phyloP scores from a whole-genome alignment of 2,329 filamentous ascomycete genomes.

The Alternaria sp. region DNA sequence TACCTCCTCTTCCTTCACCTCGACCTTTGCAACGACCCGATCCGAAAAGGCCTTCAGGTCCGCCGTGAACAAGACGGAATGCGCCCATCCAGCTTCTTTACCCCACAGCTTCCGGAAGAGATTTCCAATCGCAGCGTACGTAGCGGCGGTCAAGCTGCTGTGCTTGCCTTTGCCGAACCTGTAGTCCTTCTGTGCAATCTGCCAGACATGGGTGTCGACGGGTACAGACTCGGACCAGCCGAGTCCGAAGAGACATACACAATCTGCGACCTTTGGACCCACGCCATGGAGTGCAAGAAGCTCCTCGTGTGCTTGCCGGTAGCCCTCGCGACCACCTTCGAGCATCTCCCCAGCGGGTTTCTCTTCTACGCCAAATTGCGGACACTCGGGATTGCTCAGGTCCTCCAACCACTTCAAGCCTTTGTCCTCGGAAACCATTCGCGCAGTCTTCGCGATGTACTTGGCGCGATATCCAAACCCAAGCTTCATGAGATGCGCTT shows the following conservation, averaged over 20 bases:
- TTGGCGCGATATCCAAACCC: conserved; percentile 95
- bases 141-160: conserved; percentile 84
- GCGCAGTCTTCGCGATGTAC: conserved; percentile 87
- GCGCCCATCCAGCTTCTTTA: conserved; percentile 93
- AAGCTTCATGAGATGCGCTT: conserved; percentile 77
- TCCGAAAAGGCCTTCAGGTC: conserved; percentile 86
- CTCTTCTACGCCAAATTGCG: conserved; percentile 60
- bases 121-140: conserved; percentile 88
- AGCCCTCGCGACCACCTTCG: conserved; percentile 66
- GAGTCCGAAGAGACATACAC: conserved; percentile 93
- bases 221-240: conserved; percentile 96
- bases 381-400: conserved; percentile 78
- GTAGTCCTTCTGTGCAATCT: conserved; percentile 96
- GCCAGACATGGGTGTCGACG: conserved; percentile 97
- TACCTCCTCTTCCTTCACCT: conserved; percentile 55
- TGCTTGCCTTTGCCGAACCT: conserved; percentile 83
- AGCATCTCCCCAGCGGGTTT: conserved; percentile 56
- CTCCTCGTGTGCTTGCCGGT: conserved; percentile 79
- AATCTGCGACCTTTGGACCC: conserved; percentile 95
- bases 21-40: conserved; percentile 57
- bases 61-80: conserved; percentile 94
- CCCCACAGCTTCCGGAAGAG: conserved; percentile 92
- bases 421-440: conserved; percentile 73
- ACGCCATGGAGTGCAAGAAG: conserved; percentile 84
- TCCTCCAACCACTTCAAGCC: conserved; percentile 74